These are phyloP conservation scores for Podospora fimiseda DNA, from an alignment of 495 filamentous ascomycete species.

Conservation along the genomic window DNA sequence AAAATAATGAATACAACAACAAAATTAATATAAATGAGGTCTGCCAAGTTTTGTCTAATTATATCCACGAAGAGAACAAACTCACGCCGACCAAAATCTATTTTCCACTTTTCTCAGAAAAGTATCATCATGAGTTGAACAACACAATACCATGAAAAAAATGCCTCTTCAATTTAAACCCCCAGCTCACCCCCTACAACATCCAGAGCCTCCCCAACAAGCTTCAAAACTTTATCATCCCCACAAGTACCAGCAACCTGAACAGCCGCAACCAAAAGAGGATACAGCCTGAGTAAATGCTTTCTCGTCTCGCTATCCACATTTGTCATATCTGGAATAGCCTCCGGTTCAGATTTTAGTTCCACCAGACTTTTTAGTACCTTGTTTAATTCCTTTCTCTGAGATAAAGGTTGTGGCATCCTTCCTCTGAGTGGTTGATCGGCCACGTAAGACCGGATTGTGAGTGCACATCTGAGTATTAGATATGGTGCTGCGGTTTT, in stretches of 20 bases:
- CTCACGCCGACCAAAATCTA: no score
- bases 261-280: slow-evolving; percentile 65
- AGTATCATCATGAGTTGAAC: no score
- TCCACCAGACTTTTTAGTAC: slow-evolving; percentile 58
- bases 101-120: no score
- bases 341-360: slow-evolving; percentile 62
- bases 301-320: slow-evolving; percentile 50
- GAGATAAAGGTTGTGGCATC: slow-evolving; percentile 84
- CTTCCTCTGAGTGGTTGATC: slow-evolving; percentile 86
- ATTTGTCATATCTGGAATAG: slow-evolving; percentile 58
- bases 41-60: neutral
- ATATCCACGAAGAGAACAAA: neutral
- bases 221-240: slow-evolving; percentile 54
- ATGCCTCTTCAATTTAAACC: slow-evolving; percentile 6
- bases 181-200: slow-evolving; percentile 65
- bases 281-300: slow-evolving; percentile 78
- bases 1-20: neutral
- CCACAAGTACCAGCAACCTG: slow-evolving; percentile 59
- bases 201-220: slow-evolving; percentile 53
- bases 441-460: slow-evolving; percentile 74
- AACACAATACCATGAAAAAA: no score
- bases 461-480: slow-evolving; percentile 72
- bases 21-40: neutral
- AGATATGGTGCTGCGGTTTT: slow-evolving; percentile 75
- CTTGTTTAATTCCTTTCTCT: slow-evolving; percentile 70